These are phyloP conservation scores for Phallus indusiatus DNA, from an alignment of 768 basidiomycete genomes.

Conservation along the genomic window DNA sequence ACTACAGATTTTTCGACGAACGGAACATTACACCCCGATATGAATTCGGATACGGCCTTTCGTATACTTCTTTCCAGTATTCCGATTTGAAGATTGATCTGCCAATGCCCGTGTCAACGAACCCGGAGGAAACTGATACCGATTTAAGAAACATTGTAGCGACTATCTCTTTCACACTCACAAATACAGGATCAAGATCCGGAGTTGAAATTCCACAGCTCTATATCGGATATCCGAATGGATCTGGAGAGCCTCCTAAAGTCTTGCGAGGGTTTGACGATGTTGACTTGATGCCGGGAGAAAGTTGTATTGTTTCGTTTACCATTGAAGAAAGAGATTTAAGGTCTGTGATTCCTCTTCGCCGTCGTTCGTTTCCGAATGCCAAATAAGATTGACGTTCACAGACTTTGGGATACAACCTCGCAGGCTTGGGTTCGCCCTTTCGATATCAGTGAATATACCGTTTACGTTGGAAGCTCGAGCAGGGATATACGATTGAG, in stretches of 20 bases:
- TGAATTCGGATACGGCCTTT: conserved; percentile 66
- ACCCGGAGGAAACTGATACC: conserved; percentile 15
- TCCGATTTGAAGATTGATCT: conserved; percentile 34
- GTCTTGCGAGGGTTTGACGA: conserved; percentile 46
- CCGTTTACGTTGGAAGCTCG: conserved; percentile 43
- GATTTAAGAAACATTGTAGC: conserved; percentile 10
- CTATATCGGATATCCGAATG: conserved; percentile 40
- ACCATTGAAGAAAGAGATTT: conserved; percentile 32
- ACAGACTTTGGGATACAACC: conserved; percentile 41
- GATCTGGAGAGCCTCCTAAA: conserved; percentile 38
- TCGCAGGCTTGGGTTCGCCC: conserved; percentile 41
- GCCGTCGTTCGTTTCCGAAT: neutral
- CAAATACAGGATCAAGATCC: conserved; percentile 37
- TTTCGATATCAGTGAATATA: conserved; percentile 22
- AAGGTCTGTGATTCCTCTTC: conserved; percentile 27
- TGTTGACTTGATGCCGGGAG: conserved; percentile 30
- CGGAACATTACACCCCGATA: conserved; percentile 67
- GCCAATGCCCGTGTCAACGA: too few relatives aligned
- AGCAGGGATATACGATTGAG: conserved; percentile 36
- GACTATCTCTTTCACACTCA: conserved; percentile 33
- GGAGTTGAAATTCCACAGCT: conserved; percentile 48
- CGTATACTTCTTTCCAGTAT: conserved; percentile 65
- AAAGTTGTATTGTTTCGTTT: conserved; percentile 28
- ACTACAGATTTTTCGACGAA: conserved; percentile 22
- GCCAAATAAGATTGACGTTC: conserved; percentile 11